Evolutionary conservation across 2,329 filamentous ascomycete species (phyloP).

Genomic region (Venturia asperata): DNA sequence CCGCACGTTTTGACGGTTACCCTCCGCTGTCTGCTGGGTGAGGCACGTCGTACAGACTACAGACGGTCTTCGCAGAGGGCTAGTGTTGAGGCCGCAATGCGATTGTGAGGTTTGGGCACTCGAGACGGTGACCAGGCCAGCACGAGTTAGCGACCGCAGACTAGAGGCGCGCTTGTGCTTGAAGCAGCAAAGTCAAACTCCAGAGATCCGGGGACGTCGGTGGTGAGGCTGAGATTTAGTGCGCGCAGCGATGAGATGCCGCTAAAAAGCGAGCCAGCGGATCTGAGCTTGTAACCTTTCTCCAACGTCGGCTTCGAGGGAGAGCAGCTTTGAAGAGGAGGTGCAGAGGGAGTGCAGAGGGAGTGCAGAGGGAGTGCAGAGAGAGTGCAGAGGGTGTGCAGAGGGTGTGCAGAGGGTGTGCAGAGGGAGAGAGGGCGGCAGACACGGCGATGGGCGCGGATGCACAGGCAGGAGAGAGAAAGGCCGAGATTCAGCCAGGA

Average conservation of each 20-base stretch:
- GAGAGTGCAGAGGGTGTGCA: background rate
- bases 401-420: too few relatives aligned
- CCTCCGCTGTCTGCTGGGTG: background rate
- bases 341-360: background rate
- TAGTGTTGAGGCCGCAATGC: conserved; percentile 13
- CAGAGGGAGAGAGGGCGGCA: too few relatives aligned
- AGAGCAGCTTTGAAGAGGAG: background rate
- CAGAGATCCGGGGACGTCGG: background rate
- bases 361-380: background rate
- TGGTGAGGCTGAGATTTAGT: conserved; percentile 8
- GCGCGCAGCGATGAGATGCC: conserved; percentile 8
- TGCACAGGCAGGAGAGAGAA: background rate
- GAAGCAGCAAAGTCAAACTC: conserved; percentile 12
- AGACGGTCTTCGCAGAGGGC: background rate
- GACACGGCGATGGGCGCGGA: conserved; percentile 7
- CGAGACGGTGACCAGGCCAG: conserved; percentile 13
- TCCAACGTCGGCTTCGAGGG: background rate
- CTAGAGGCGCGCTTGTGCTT: background rate
- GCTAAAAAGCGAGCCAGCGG: conserved; percentile 8
- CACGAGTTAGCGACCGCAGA: background rate
- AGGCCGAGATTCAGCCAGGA: conserved; percentile 8
- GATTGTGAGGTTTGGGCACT: conserved; percentile 7
- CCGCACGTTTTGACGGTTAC: conserved; percentile 1
- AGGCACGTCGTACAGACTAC: background rate
- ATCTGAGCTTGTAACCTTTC: conserved; percentile 8